A percentile compares a stretch with the other conserved stretches of the same genome.
Conservation (phyloP, 495 filamentous ascomycete genomes). For the Podospora appendiculata region DNA sequence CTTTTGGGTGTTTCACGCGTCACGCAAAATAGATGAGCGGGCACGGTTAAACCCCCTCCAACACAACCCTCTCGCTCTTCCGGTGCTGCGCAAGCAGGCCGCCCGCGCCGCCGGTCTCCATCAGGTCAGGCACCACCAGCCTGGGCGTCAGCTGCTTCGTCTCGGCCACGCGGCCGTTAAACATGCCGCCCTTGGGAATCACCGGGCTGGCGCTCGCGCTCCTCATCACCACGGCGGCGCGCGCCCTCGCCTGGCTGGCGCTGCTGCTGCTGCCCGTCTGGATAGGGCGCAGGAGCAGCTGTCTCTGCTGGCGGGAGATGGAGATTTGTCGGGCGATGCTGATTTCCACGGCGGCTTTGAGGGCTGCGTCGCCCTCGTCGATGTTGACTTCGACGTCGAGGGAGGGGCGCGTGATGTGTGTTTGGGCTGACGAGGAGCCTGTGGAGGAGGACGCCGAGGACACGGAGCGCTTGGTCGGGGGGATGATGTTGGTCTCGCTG, state of each 20-base stretch:
- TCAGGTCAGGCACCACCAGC: slow-evolving; percentile 18
- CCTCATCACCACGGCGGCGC: neutral
- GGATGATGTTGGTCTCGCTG: slow-evolving; percentile 16
- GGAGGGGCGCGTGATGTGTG: slow-evolving; percentile 20
- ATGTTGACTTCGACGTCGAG: slow-evolving; percentile 27
- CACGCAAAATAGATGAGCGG: too few species aligned
- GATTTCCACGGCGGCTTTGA: slow-evolving; percentile 44
- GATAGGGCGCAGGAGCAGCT: slow-evolving; percentile 35
- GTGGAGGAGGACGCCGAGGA: slow-evolving; percentile 13
- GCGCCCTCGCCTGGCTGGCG: neutral
- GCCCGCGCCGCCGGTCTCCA: neutral
- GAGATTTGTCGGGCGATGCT: slow-evolving; percentile 54
- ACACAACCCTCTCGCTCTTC: slow-evolving; percentile 42
- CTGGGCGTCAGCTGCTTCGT: slow-evolving; percentile 29
- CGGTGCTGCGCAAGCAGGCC: slow-evolving; percentile 19
- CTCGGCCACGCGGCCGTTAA: slow-evolving; percentile 24
- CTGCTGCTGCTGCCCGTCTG: slow-evolving; percentile 6
- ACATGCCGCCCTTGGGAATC: slow-evolving; percentile 1
- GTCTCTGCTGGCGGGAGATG: slow-evolving; percentile 47
- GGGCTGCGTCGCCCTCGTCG: slow-evolving; percentile 28
- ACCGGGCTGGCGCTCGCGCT: slow-evolving; percentile 8
- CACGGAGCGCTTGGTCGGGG: slow-evolving; percentile 20
- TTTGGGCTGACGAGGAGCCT: slow-evolving; percentile 17
- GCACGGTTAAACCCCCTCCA: slow-evolving; percentile 21
- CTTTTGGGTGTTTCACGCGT: too few species aligned